Evolutionary conservation across 129 eudicot genomes (phyloP).

Genomic region (carrot (Daucus carota)): DH1_v3.0 NC_030383.2:48224001-48224500

Average conservation of each 20-base stretch:
- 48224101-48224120: constrained; percentile 60
- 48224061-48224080: constrained; percentile 57
- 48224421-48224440: constrained; percentile 82
- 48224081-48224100: constrained; percentile 47
- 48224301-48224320: constrained; percentile 80
- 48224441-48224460: constrained; percentile 81
- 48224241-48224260: constrained; percentile 55
- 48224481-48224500: constrained; percentile 47
- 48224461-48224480: constrained; percentile 56
- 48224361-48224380: background rate
- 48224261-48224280: constrained; percentile 70
- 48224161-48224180: constrained; percentile 64
- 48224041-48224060: background rate
- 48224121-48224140: constrained; percentile 70
- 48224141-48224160: constrained; percentile 81
- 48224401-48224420: constrained; percentile 76
- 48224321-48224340: constrained; percentile 35
- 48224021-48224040: background rate
- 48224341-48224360: background rate
- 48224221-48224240: constrained; percentile 20
- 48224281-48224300: constrained; percentile 57
- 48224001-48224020: background rate
- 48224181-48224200: constrained; percentile 26
- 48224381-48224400: background rate
- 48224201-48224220: constrained; percentile 14